phyloP scores from a whole-genome alignment of 495 filamentous ascomycete species.

The Neurospora cerealis region DNA sequence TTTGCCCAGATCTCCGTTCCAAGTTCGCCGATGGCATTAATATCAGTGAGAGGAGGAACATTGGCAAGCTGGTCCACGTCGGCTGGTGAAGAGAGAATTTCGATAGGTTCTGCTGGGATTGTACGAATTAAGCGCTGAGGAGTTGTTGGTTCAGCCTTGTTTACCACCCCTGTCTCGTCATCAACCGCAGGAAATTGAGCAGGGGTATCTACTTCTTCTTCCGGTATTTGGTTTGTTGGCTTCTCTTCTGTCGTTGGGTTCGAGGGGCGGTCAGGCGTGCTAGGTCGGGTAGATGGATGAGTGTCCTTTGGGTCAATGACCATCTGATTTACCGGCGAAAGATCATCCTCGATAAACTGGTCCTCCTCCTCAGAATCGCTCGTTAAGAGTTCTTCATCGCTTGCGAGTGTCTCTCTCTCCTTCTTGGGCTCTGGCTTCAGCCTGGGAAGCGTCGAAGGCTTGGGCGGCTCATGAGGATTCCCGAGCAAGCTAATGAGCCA shows the following conservation, averaged over 20 bases:
- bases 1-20: conserved; percentile 14
- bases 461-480: conserved; percentile 40
- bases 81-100: conserved; percentile 7
- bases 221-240: neutral
- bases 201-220: neutral
- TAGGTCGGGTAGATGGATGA: neutral
- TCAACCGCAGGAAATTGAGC: neutral
- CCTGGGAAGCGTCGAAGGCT: conserved; percentile 21
- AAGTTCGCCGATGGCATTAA: conserved; percentile 8
- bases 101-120: conserved; percentile 1
- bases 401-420: neutral
- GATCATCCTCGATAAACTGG: conserved; percentile 29
- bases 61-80: neutral
- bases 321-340: neutral
- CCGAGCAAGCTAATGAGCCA: conserved; percentile 48
- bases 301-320: neutral
- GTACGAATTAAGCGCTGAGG: neutral
- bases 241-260: neutral
- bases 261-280: neutral
- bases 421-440: conserved; percentile 9
- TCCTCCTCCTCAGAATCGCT: conserved; percentile 38
- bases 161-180: neutral
- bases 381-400: conserved; percentile 35
- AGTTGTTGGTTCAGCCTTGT: neutral
- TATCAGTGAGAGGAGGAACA: conserved; percentile 4